A percentile compares a stretch with the other conserved stretches of the same genome.
These are phyloP conservation scores for Boletus fagicola DNA, from an alignment of 768 basidiomycete genomes.

Conservation along the genomic window DNA sequence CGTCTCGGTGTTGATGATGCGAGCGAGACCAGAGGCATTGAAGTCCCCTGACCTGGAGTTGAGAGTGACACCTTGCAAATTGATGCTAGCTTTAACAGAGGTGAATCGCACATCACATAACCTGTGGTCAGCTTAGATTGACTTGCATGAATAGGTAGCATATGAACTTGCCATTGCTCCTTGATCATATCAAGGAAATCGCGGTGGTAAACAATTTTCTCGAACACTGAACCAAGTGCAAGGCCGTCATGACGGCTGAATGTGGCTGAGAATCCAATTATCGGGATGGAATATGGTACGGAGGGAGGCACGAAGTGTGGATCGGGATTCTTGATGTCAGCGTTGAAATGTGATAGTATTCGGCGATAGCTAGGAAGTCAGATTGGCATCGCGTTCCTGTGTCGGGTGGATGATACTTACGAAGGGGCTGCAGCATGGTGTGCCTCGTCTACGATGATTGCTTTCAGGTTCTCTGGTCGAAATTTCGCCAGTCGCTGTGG, in stretches of 20 bases:
- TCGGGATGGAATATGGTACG: constrained; percentile 58
- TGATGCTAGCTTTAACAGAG: constrained; percentile 69
- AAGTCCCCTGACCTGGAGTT: constrained; percentile 78
- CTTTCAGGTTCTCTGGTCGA: constrained; percentile 61
- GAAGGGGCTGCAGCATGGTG: constrained; percentile 94
- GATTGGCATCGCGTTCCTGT: constrained; percentile 2
- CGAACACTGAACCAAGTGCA: constrained; percentile 84
- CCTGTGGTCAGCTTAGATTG: constrained; percentile 41
- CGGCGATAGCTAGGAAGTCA: constrained; percentile 61
- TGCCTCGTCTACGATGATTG: constrained; percentile 88
- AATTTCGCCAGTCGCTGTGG: constrained; percentile 71
- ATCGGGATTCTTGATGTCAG: constrained; percentile 58
- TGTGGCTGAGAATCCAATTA: constrained; percentile 94
- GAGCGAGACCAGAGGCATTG: constrained; percentile 70
- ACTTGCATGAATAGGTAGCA: not conserved
- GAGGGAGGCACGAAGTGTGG: constrained; percentile 35
- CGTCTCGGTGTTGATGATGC: constrained; percentile 75
- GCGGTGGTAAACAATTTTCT: constrained; percentile 88
- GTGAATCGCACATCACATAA: constrained; percentile 86
- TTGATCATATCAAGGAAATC: constrained; percentile 92
- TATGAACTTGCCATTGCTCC: constrained; percentile 67
- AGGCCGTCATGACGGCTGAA: constrained; percentile 91
- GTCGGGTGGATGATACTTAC: constrained; percentile 39
- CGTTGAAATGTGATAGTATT: constrained; percentile 80
- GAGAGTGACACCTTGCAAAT: constrained; percentile 65